These are phyloP conservation scores for Starmerella potacharoeniae DNA, from an alignment of 805 yeast species.

Conservation along the genomic window DNA sequence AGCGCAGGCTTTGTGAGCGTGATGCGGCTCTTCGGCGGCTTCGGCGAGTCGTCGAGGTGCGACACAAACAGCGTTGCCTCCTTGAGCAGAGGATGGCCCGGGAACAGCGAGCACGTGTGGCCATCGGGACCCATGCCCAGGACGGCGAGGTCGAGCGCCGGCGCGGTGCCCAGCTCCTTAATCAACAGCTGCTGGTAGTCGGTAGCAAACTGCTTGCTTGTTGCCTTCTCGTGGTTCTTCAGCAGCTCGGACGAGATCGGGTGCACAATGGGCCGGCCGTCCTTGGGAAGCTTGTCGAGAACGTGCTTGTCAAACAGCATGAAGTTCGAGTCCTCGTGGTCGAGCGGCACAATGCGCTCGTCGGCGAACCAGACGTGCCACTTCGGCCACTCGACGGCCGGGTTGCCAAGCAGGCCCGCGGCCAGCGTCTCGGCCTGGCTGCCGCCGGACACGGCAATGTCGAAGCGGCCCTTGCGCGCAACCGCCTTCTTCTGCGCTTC, in stretches of 20 bases:
- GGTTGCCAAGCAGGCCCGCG: conserved; percentile 53
- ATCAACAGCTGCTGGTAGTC: conserved; percentile 56
- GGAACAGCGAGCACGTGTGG: conserved; percentile 88
- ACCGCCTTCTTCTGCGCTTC: conserved; percentile 53
- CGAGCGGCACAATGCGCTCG: conserved; percentile 77
- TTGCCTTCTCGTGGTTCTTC: conserved; percentile 3
- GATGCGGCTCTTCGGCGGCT: conserved; percentile 85
- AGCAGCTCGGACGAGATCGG: conserved; percentile 43
- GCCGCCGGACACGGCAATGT: conserved; percentile 83
- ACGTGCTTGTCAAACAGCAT: conserved; percentile 63
- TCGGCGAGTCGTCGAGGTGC: conserved; percentile 70
- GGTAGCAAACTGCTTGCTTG: conserved; percentile 17
- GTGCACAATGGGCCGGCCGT: conserved; percentile 18
- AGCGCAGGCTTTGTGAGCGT: conserved; percentile 76
- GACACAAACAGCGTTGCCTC: conserved; percentile 47
- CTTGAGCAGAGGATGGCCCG: conserved; percentile 56
- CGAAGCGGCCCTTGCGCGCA: conserved; percentile 37
- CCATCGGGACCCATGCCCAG: conserved; percentile 96
- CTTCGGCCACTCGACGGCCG: conserved; percentile 27
- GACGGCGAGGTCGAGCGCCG: conserved; percentile 48
- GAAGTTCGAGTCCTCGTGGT: conserved; percentile 74
- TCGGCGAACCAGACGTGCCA: conserved; percentile 72
- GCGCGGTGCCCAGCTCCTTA: conserved; percentile 28
- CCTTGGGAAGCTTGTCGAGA: conserved; percentile 33
- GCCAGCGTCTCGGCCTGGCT: conserved; percentile 64